Percentiles rank a stretch among this genome's conserved stretches.
phyloP scores from a whole-genome alignment of 345 rosid genomes.

The Raphanus sativus region DNA sequence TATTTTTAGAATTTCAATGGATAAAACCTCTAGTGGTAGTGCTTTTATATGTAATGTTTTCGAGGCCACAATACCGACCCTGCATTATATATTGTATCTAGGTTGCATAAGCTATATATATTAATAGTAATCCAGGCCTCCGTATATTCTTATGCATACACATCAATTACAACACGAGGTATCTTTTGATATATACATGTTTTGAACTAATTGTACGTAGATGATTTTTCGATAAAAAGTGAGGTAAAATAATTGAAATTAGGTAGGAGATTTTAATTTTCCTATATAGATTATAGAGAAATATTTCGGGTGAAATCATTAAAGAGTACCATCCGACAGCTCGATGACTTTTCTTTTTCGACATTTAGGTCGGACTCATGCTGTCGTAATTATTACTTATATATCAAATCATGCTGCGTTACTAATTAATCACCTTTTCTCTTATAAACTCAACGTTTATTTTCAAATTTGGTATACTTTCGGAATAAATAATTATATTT shows the following conservation, averaged over 20 bases:
- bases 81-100: background rate
- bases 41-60: background rate
- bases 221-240: background rate
- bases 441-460: background rate
- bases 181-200: background rate
- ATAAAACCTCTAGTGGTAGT: too few species aligned
- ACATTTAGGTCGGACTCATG: constrained; percentile 34
- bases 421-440: background rate
- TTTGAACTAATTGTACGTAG: background rate
- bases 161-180: constrained; percentile 25
- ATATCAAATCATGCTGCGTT: constrained; percentile 17
- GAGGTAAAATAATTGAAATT: constrained; percentile 24
- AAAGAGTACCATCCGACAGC: constrained; percentile 43
- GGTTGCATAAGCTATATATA: constrained; percentile 6
- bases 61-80: constrained; percentile 23
- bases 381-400: constrained; percentile 34
- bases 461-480: constrained; percentile 17
- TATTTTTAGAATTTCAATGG: too few species aligned
- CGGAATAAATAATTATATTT: background rate
- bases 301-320: constrained; percentile 38
- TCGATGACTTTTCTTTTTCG: constrained; percentile 39
- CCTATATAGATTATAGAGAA: background rate
- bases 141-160: constrained; percentile 10
- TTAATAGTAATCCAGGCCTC: background rate
- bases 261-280: constrained; percentile 10